A percentile compares a stretch with the other conserved stretches of the same genome.
phyloP scores from a whole-genome alignment of 2,329 filamentous ascomycete species.

The Fusarium sp. region DNA sequence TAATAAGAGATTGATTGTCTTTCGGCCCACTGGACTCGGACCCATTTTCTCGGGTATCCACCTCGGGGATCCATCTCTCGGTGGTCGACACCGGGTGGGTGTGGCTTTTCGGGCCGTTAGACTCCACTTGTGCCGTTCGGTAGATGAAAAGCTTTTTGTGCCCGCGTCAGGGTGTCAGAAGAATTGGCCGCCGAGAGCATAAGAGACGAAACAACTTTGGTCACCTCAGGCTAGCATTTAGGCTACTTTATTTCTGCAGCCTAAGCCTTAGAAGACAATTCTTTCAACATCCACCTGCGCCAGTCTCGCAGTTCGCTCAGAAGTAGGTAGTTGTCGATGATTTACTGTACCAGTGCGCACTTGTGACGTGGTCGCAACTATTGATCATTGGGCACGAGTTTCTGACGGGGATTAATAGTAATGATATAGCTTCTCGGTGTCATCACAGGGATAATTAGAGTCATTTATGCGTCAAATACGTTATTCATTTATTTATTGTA shows the following conservation, averaged over 20 bases:
- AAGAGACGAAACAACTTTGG: background rate
- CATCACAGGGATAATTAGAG: background rate
- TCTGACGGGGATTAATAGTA: background rate
- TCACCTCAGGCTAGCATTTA: too few relatives aligned
- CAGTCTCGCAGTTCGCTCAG: too few relatives aligned
- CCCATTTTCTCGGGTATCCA: background rate
- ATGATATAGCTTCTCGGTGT: background rate
- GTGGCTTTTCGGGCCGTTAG: conserved; percentile 2
- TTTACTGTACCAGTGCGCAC: too few relatives aligned
- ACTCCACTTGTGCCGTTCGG: background rate
- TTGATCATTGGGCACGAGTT: too few relatives aligned
- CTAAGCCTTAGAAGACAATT: too few relatives aligned
- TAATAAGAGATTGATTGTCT: background rate
- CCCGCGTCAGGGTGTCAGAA: background rate
- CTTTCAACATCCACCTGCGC: too few relatives aligned
- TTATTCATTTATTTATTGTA: conserved; percentile 16
- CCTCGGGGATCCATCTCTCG: background rate
- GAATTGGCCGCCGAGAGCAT: background rate
- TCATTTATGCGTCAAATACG: background rate
- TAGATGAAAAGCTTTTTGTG: background rate
- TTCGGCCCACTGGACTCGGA: background rate
- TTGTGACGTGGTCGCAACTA: background rate
- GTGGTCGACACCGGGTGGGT: background rate
- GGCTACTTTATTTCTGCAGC: too few relatives aligned
- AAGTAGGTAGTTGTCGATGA: too few relatives aligned